phyloP scores from a whole-genome alignment of 2,329 filamentous ascomycete genomes.

The Coniochaeta sp. region DNA sequence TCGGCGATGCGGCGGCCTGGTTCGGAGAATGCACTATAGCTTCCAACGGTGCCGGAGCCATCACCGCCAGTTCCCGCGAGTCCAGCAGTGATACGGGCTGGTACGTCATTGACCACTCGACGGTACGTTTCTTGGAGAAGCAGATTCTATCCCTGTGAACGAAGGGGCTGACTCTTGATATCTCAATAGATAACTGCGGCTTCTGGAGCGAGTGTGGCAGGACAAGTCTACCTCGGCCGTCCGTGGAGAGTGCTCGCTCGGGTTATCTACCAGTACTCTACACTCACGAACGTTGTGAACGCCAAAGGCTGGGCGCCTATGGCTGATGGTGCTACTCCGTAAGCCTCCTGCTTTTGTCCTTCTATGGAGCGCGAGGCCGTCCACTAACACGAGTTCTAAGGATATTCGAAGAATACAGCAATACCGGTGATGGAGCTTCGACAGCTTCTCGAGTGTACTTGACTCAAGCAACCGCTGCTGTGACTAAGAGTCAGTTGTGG shows the following conservation, averaged over 20 bases:
- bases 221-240: conserved; percentile 18
- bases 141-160: neutral
- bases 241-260: neutral
- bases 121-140: neutral
- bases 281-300: neutral
- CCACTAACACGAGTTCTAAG: neutral
- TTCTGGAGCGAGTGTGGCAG: conserved; percentile 7
- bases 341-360: neutral
- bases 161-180: conserved; percentile 7
- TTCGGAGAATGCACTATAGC: conserved; percentile 22
- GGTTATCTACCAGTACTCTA: neutral
- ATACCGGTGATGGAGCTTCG: neutral
- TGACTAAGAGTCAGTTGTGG: neutral
- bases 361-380: too few relatives aligned
- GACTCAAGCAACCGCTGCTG: neutral
- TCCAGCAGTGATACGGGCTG: conserved; percentile 14
- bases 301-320: neutral
- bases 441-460: neutral
- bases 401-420: neutral
- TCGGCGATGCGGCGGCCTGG: conserved; percentile 19
- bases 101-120: conserved; percentile 23
- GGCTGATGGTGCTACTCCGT: neutral
- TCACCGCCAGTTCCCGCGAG: conserved; percentile 22
- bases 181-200: conserved; percentile 7
- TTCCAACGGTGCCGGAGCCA: conserved; percentile 20